A percentile compares a stretch with the other conserved stretches of the same genome.
These are phyloP conservation scores for Parmales sp. DNA, from an alignment of 108 stramenopile species.

Conservation along the genomic window DNA sequence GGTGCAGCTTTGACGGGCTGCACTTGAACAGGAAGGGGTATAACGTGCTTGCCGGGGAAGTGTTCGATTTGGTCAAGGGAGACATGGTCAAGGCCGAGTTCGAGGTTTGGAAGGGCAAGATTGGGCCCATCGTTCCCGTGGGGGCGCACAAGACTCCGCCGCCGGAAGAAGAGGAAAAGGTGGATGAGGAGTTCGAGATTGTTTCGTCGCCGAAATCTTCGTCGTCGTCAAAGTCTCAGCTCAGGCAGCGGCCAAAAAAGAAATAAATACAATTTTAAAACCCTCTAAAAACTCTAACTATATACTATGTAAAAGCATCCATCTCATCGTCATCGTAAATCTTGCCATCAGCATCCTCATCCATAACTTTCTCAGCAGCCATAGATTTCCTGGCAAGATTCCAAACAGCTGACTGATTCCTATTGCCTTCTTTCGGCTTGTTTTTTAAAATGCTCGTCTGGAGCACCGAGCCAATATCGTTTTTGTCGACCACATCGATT, in stretches of 20 bases:
- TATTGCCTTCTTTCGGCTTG: background rate
- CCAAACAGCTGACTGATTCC: background rate
- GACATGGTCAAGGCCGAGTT: constrained; percentile 26
- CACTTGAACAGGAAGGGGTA: constrained; percentile 21
- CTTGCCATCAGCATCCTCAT: background rate
- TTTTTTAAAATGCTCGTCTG: background rate
- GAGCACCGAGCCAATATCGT: background rate
- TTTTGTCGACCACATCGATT: background rate
- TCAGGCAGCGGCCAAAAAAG: background rate
- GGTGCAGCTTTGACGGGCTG: too few relatives aligned
- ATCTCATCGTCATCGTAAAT: constrained; percentile 1
- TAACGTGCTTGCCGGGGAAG: constrained; percentile 6
- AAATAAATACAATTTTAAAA: background rate
- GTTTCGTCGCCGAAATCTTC: background rate
- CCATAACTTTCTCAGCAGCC: background rate
- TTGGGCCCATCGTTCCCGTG: too few relatives aligned
- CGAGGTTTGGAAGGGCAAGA: constrained; percentile 20
- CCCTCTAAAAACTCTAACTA: background rate
- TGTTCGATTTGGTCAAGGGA: constrained; percentile 17
- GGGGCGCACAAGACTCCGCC: too few relatives aligned
- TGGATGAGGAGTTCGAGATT: background rate
- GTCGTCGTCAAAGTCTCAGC: background rate
- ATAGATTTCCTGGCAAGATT: background rate
- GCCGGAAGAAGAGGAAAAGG: background rate
- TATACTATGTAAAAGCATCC: background rate